Evolutionary conservation across 495 filamentous ascomycete species (phyloP).

Genomic region (Aspergillus bridgeri): DNA sequence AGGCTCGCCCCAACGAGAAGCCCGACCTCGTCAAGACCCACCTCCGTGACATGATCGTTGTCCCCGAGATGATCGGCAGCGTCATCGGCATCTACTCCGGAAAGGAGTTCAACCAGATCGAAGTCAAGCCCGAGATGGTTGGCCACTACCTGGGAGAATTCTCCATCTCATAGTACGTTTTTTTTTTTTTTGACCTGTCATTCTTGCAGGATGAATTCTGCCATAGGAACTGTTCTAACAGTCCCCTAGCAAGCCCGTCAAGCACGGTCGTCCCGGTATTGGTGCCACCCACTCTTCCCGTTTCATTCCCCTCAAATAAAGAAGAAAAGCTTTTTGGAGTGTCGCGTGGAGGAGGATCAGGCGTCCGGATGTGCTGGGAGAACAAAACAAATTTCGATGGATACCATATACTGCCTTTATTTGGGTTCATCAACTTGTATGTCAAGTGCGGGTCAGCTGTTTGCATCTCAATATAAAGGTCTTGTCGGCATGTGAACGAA

Average conservation of each 20-base stretch:
- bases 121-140: slow-evolving; percentile 99
- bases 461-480: slow-evolving; percentile 49
- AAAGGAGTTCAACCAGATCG: slow-evolving; percentile 99
- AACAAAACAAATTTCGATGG: slow-evolving; percentile 34
- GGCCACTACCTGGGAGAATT: slow-evolving; percentile 99
- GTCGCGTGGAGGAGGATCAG: slow-evolving; percentile 38
- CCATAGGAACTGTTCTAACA: slow-evolving; percentile 41
- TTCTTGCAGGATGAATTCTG: too few species aligned
- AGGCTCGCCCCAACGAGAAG: slow-evolving; percentile 99
- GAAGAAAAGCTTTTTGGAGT: slow-evolving; percentile 43
- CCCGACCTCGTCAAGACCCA: slow-evolving; percentile 98
- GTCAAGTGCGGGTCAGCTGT: slow-evolving; percentile 46
- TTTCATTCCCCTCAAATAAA: slow-evolving; percentile 99
- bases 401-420: slow-evolving; percentile 29
- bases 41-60: slow-evolving; percentile 98
- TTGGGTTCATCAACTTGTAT: slow-evolving; percentile 46
- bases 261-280: slow-evolving; percentile 99
- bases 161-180: slow-evolving; percentile 96
- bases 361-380: slow-evolving; percentile 34
- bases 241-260: slow-evolving; percentile 86
- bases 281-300: slow-evolving; percentile 99
- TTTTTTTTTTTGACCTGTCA: slow-evolving; percentile 22
- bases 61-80: slow-evolving; percentile 97
- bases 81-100: slow-evolving; percentile 99
- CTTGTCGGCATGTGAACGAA: slow-evolving; percentile 44